These are phyloP conservation scores for Ligustrum vulgare DNA, from an alignment of 257 asterid genomes.

Conservation along the genomic window DNA sequence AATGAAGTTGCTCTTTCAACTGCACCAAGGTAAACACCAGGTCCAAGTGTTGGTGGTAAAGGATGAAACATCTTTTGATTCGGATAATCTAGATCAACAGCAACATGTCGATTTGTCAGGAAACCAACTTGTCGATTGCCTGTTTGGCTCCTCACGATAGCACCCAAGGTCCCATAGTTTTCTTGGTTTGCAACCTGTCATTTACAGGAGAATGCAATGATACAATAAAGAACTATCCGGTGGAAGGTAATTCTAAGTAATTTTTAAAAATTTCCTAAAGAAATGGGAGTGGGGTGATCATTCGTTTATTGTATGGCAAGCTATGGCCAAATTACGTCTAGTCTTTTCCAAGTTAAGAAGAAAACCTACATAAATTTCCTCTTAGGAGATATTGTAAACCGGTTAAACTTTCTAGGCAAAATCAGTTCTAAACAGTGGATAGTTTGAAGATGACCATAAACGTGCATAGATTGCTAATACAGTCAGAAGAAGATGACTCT, in stretches of 20 bases:
- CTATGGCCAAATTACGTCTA: not conserved
- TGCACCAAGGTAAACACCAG: constrained; percentile 92
- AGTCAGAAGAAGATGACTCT: not conserved
- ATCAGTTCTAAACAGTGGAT: not conserved
- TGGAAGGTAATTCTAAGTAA: not conserved
- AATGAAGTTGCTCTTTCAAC: constrained; percentile 96
- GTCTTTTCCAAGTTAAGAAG: not conserved
- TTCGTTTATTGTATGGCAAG: not conserved
- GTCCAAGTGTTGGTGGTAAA: constrained; percentile 90
- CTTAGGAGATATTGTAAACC: not conserved
- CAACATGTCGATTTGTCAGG: constrained; percentile 89
- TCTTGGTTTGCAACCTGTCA: constrained; percentile 87
- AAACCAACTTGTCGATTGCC: constrained; percentile 82
- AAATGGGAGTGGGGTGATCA: not conserved
- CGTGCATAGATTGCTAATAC: not conserved
- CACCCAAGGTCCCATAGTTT: constrained; percentile 90
- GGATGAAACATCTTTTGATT: constrained; percentile 98
- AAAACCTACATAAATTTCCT: not conserved
- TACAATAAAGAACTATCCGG: constrained; percentile 18
- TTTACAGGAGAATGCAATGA: constrained; percentile 14
- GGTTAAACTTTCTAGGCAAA: not conserved
- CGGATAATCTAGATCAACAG: constrained; percentile 87
- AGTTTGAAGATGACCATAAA: not conserved
- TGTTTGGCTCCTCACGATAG: constrained; percentile 91
- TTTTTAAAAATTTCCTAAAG: not conserved